Evolutionary conservation across 2,329 filamentous ascomycete species (phyloP).

Genomic region (Botrytis fragariae): DNA sequence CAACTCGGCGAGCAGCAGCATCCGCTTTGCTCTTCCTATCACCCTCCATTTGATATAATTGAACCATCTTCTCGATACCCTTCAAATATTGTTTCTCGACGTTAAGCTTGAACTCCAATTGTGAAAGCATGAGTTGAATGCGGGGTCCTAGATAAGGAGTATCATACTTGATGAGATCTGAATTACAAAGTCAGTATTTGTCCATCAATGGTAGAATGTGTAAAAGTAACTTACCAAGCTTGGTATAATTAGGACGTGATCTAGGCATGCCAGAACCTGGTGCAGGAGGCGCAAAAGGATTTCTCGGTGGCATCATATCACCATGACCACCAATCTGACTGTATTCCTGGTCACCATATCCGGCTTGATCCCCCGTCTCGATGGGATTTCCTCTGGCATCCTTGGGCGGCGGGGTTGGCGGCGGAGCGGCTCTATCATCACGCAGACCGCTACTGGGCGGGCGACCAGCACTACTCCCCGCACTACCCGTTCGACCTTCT

Average conservation of each 20-base stretch:
- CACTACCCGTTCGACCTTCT: conserved; percentile 64
- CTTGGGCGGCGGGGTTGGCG: conserved; percentile 71
- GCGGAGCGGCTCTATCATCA: conserved; percentile 48
- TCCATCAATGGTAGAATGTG: background rate
- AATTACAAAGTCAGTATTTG: conserved; percentile 24
- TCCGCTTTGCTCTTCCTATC: conserved; percentile 94
- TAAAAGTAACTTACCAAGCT: conserved; percentile 68
- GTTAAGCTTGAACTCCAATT: conserved; percentile 97
- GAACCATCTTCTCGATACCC: conserved; percentile 98
- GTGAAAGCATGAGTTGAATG: conserved; percentile 98
- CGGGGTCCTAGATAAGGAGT: conserved; percentile 92
- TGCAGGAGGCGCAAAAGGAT: conserved; percentile 73
- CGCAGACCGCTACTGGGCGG: conserved; percentile 45
- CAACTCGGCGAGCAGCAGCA: conserved; percentile 82
- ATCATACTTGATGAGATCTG: conserved; percentile 98
- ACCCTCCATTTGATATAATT: conserved; percentile 94
- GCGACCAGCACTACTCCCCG: conserved; percentile 55
- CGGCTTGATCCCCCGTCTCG: conserved; percentile 51
- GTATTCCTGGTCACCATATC: conserved; percentile 59
- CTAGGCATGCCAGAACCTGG: conserved; percentile 68
- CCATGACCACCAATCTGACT: conserved; percentile 62
- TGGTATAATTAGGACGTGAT: conserved; percentile 85
- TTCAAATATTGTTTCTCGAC: conserved; percentile 99
- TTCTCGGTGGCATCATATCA: conserved; percentile 76
- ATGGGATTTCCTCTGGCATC: conserved; percentile 54